Evolutionary conservation across 2,329 filamentous ascomycete genomes (phyloP), one percentile per base, ranked within the genome.

Genomic region (Daldinia sp.): DNA sequence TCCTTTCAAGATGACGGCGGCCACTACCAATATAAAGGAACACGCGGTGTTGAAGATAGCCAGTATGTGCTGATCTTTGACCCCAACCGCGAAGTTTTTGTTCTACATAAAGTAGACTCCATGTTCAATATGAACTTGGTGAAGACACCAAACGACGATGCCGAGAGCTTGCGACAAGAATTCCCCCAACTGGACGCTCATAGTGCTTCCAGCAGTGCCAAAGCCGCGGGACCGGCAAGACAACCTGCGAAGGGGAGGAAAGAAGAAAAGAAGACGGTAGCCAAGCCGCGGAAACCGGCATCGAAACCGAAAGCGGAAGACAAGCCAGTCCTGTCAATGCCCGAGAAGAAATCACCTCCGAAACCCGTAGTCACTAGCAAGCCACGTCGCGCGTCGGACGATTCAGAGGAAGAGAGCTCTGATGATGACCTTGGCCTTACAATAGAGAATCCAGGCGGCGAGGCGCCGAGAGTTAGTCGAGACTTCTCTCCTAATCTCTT

Each of bases 41-140:
- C 84, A 1, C 85, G 89, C 59, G 85, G 85, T 61, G 85, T 83
- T 26, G 84, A 85, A 65, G 83, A 86, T 63, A 83, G 82, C 62
- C 85, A 90, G 76, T 90, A 88, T 75, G 87, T 90, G 41, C 86
- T 97, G 58, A 87, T 95, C 65, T 96, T 95, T 76, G 92, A 97
- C 79, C 85, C 90, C 7, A 83, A 85, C 18, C 89, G 88, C 59
- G 89, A 95, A 75, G 90, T 87, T 63, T 96, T 96, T 72, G 89
- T 96, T 30, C 86, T 98, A 61, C 93, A 98, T 81, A 89, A 89
- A 58, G 84, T 98, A 61, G 89, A 93, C 77, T 91, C 90, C n/a
- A 90, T 90, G 42, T 92, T 97, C 80, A 90, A 93, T 75, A 94
- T 97, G 90, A 98, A 97, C 79, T 82, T 97, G 60, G 89, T 88